Percentiles rank a stretch among this genome's conserved stretches.
Evolutionary conservation across 257 asterid species (phyloP).

Genomic region (Galeopsis tetrahit): DNA sequence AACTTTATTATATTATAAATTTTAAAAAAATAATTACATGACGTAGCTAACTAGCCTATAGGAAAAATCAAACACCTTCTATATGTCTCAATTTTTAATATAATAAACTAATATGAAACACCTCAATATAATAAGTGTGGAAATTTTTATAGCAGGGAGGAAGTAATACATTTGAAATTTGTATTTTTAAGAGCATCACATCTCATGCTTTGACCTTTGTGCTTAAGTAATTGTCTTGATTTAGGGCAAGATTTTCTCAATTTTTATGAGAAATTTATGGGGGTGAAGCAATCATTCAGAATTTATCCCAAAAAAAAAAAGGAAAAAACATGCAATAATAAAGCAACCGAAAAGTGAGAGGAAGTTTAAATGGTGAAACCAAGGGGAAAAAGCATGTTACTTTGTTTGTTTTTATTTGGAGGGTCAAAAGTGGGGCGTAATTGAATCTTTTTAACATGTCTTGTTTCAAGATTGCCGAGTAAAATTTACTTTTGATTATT

Average conservation of each 20-base stretch:
- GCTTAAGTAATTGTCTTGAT: background rate
- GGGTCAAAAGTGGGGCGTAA: conserved; percentile 39
- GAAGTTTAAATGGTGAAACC: conserved; percentile 8
- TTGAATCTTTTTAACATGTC: conserved; percentile 25
- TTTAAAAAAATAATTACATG: too few relatives aligned
- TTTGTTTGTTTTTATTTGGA: conserved; percentile 16
- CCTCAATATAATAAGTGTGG: too few relatives aligned
- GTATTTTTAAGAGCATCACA: too few relatives aligned
- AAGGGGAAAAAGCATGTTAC: conserved; percentile 39
- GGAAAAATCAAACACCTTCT: too few relatives aligned
- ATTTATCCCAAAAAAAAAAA: conserved; percentile 1
- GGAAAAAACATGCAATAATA: too few relatives aligned
- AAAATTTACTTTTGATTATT: background rate
- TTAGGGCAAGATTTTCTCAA: background rate
- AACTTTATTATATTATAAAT: too few relatives aligned
- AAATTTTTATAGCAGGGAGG: too few relatives aligned
- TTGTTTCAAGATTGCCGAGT: background rate
- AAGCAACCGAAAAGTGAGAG: conserved; percentile 12
- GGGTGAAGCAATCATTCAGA: conserved; percentile 31
- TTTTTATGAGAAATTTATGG: background rate
- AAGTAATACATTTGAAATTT: too few relatives aligned
- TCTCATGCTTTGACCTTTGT: too few relatives aligned
- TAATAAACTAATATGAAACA: too few relatives aligned
- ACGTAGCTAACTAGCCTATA: too few relatives aligned
- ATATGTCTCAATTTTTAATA: too few relatives aligned